Evolutionary conservation across 805 yeast genomes (phyloP).

Genomic region (Hemisphaericaspora nanyangensis): DNA sequence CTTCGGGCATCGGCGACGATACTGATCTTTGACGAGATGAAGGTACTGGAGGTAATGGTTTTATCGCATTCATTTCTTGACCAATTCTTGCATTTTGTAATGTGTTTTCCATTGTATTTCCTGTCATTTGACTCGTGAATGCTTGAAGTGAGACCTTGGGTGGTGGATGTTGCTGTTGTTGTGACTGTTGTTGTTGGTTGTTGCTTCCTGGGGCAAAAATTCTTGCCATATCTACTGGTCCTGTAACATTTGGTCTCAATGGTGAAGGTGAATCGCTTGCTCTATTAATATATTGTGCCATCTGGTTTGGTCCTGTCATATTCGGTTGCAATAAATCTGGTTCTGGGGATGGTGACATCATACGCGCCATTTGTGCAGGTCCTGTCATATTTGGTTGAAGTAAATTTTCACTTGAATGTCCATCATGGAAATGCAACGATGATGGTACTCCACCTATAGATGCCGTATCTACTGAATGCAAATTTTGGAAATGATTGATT

Average conservation of each 20-base stretch:
- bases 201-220: constrained; percentile 17
- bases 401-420: constrained; percentile 13
- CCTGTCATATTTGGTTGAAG: constrained; percentile 46
- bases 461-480: constrained; percentile 70
- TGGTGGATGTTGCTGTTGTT: constrained; percentile 1
- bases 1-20: neutral
- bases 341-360: constrained; percentile 22
- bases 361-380: constrained; percentile 39
- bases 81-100: constrained; percentile 26
- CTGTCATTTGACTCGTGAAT: constrained; percentile 41
- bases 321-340: constrained; percentile 29
- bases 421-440: constrained; percentile 38
- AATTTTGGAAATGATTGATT: constrained; percentile 66
- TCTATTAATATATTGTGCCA: constrained; percentile 22
- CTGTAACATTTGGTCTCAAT: constrained; percentile 25
- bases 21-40: constrained; percentile 27
- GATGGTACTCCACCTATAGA: constrained; percentile 68
- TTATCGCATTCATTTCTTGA: constrained; percentile 2
- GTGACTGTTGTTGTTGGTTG: constrained; percentile 8
- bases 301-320: constrained; percentile 43
- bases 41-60: constrained; percentile 19
- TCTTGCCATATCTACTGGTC: constrained; percentile 35
- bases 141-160: constrained; percentile 32
- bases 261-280: constrained; percentile 11
- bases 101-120: constrained; percentile 31